Conservation (phyloP, 345 rosid genomes). For the Populus nigra region DNA sequence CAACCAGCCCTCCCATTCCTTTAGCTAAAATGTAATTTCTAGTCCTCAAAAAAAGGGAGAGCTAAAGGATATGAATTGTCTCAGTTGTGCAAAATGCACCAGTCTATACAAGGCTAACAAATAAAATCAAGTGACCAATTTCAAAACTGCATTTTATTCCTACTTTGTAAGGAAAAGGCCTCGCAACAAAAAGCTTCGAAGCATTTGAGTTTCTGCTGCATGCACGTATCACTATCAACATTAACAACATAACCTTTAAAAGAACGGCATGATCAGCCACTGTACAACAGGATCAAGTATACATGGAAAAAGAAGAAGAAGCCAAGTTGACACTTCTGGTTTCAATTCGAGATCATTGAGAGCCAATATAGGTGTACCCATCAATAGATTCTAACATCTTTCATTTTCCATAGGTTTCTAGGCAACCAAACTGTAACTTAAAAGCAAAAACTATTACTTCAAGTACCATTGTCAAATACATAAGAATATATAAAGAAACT, state of each 20-base stretch:
- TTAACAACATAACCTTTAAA: background rate
- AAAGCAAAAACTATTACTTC: background rate
- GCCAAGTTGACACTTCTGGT: too few relatives aligned
- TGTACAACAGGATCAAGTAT: background rate
- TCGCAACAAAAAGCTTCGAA: background rate
- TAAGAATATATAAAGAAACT: background rate
- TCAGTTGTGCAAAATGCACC: background rate
- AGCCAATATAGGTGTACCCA: background rate
- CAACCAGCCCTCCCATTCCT: background rate
- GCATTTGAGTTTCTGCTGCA: background rate
- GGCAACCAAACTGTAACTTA: background rate
- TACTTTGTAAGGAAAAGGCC: too few relatives aligned
- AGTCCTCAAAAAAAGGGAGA: background rate
- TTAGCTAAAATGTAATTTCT: background rate
- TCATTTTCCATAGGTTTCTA: background rate
- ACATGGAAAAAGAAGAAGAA: background rate
- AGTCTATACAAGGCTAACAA: background rate
- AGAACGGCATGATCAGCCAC: background rate
- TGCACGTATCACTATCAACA: background rate
- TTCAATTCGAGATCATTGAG: background rate
- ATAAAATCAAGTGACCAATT: background rate
- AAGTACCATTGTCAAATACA: background rate
- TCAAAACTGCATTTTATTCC: background rate
- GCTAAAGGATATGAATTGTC: background rate
- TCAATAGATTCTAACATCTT: background rate